Percentiles rank a stretch among this genome's conserved stretches.
Evolutionary conservation across 805 yeast species (phyloP).

Genomic region (Komagataella phaffii): DNA sequence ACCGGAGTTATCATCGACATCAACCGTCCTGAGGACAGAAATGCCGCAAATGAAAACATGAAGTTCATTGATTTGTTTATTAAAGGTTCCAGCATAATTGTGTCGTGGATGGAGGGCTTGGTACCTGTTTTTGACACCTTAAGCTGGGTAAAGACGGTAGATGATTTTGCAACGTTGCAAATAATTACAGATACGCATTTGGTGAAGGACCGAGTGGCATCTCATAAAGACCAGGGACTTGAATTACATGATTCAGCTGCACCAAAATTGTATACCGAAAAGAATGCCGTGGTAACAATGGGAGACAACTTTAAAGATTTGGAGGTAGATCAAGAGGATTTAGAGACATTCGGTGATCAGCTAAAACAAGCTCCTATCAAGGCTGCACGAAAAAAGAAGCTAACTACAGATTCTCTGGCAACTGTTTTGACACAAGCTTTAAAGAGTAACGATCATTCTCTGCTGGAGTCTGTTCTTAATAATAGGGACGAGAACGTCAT

Average conservation of each 20-base stretch:
- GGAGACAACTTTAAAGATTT: conserved; percentile 53
- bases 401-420: conserved; percentile 66
- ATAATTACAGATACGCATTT: neutral
- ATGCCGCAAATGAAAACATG: conserved; percentile 14
- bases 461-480: conserved; percentile 71
- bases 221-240: conserved; percentile 23
- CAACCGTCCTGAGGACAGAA: conserved; percentile 28
- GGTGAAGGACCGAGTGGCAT: neutral
- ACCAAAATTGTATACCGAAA: conserved; percentile 44
- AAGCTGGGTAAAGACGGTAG: conserved; percentile 26
- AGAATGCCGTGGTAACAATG: conserved; percentile 42
- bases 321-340: conserved; percentile 30
- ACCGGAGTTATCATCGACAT: conserved; percentile 30
- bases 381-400: conserved; percentile 14
- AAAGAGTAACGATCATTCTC: conserved; percentile 71
- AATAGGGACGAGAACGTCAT: conserved; percentile 37
- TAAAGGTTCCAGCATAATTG: conserved; percentile 21
- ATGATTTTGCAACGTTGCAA: neutral
- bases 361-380: conserved; percentile 10
- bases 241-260: conserved; percentile 40
- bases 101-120: conserved; percentile 53
- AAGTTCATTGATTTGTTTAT: conserved; percentile 10
- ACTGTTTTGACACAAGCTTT: conserved; percentile 82
- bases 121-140: conserved; percentile 42
- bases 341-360: conserved; percentile 12